Percentiles rank a stretch among this genome's conserved stretches.
These are phyloP conservation scores for Priceomyces medius DNA, from an alignment of 805 yeast species.

Conservation along the genomic window DNA sequence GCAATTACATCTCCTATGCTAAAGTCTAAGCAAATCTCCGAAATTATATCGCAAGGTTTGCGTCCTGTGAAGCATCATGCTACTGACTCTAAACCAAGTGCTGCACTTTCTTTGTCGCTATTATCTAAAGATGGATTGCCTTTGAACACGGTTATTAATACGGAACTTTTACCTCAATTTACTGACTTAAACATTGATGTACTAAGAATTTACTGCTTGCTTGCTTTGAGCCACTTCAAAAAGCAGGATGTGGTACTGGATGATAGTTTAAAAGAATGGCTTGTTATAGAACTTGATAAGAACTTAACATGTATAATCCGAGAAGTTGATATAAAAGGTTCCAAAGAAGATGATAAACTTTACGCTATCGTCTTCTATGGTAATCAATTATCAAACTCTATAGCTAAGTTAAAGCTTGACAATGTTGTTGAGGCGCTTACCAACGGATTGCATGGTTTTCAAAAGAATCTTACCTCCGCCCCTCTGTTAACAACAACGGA, in stretches of 20 bases:
- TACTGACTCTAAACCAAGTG: slow-evolving; percentile 9
- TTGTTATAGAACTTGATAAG: slow-evolving; percentile 28
- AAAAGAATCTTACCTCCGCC: background rate
- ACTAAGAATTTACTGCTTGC: slow-evolving; percentile 33
- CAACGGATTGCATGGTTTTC: slow-evolving; percentile 31
- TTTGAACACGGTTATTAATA: slow-evolving; percentile 34
- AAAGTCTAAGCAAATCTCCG: slow-evolving; percentile 38
- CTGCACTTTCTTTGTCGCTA: slow-evolving; percentile 33
- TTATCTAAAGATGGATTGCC: slow-evolving; percentile 39
- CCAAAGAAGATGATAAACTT: slow-evolving; percentile 13
- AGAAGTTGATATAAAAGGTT: slow-evolving; percentile 12
- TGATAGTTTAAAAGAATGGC: slow-evolving; percentile 23
- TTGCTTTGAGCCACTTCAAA: slow-evolving; percentile 30
- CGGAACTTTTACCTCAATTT: slow-evolving; percentile 14
- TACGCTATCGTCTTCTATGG: slow-evolving; percentile 35
- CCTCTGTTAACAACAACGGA: background rate
- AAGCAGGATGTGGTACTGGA: slow-evolving; percentile 6
- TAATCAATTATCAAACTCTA: slow-evolving; percentile 23
- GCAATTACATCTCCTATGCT: slow-evolving; percentile 32
- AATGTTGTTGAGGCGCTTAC: slow-evolving; percentile 28
- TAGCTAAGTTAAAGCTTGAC: slow-evolving; percentile 38
- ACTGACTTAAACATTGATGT: slow-evolving; percentile 20
- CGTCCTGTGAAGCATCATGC: slow-evolving; percentile 13
- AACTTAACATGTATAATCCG: slow-evolving; percentile 27
- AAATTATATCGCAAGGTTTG: slow-evolving; percentile 34